Conservation (phyloP, 2,329 filamentous ascomycete species). For the Curvularia hawaiiensis region DNA sequence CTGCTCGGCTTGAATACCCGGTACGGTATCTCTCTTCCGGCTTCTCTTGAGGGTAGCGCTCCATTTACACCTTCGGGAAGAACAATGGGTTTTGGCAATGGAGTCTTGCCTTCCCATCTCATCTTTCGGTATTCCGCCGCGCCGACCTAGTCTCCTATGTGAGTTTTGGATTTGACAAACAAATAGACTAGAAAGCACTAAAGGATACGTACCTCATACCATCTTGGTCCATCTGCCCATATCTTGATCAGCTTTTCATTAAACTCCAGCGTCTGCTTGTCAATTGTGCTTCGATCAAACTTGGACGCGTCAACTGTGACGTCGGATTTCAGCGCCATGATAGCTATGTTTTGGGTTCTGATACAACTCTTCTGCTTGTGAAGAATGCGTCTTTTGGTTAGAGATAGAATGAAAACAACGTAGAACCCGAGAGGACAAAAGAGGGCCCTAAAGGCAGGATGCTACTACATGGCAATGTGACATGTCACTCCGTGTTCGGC, state of each 20-base stretch:
- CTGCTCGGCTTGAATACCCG: constrained; percentile 58
- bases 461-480: neutral
- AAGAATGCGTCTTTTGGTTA: neutral
- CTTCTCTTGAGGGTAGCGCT: constrained; percentile 58
- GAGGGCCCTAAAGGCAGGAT: neutral
- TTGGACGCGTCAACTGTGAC: constrained; percentile 50
- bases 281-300: constrained; percentile 50
- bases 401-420: neutral
- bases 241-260: constrained; percentile 54
- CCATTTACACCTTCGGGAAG: constrained; percentile 55
- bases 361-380: neutral
- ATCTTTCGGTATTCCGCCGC: constrained; percentile 60
- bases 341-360: neutral
- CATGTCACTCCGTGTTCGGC: constrained; percentile 2
- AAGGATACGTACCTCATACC: constrained; percentile 54
- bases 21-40: constrained; percentile 57
- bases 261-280: constrained; percentile 50
- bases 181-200: neutral
- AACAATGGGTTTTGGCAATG: constrained; percentile 54
- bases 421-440: neutral
- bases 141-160: constrained; percentile 50
- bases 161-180: neutral
- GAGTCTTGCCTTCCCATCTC: constrained; percentile 59
- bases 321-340: constrained; percentile 47
- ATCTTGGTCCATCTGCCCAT: constrained; percentile 52